phyloP scores from a whole-genome alignment of 345 rosid genomes.

The Eutrema japonicum region DNA sequence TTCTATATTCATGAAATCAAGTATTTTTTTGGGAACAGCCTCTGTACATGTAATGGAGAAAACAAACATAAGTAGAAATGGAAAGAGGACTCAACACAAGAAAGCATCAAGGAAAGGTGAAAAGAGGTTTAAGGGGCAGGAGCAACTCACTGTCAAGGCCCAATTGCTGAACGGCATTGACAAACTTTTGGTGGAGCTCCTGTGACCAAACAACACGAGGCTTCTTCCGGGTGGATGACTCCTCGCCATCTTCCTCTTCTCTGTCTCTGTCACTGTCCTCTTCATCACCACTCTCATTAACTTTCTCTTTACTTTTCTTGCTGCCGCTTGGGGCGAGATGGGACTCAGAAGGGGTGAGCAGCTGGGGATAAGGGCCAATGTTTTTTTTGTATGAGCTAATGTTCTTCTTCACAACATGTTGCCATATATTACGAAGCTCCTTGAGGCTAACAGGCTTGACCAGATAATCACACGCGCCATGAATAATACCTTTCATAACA shows the following conservation, averaged over 20 bases:
- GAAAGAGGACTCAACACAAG: slow-evolving; percentile 3
- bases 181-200: slow-evolving; percentile 83
- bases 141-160: slow-evolving; percentile 87
- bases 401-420: slow-evolving; percentile 79
- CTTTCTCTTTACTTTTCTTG: slow-evolving; percentile 65
- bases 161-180: slow-evolving; percentile 80
- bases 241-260: slow-evolving; percentile 73
- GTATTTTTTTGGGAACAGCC: slow-evolving; percentile 95
- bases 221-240: slow-evolving; percentile 69
- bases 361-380: slow-evolving; percentile 35
- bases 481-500: slow-evolving; percentile 83
- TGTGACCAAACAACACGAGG: slow-evolving; percentile 94
- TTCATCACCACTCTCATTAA: slow-evolving; percentile 36
- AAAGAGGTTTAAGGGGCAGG: background rate
- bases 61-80: slow-evolving; percentile 20
- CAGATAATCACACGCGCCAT: slow-evolving; percentile 90
- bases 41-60: slow-evolving; percentile 50
- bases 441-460: slow-evolving; percentile 81
- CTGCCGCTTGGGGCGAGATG: slow-evolving; percentile 49
- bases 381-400: slow-evolving; percentile 38
- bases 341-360: slow-evolving; percentile 26
- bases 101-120: background rate
- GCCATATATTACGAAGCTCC: slow-evolving; percentile 96
- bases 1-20: slow-evolving; percentile 88
- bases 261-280: slow-evolving; percentile 65